phyloP scores from a whole-genome alignment of 2,329 filamentous ascomycete genomes.

The Trichoderma koningiopsis region DNA sequence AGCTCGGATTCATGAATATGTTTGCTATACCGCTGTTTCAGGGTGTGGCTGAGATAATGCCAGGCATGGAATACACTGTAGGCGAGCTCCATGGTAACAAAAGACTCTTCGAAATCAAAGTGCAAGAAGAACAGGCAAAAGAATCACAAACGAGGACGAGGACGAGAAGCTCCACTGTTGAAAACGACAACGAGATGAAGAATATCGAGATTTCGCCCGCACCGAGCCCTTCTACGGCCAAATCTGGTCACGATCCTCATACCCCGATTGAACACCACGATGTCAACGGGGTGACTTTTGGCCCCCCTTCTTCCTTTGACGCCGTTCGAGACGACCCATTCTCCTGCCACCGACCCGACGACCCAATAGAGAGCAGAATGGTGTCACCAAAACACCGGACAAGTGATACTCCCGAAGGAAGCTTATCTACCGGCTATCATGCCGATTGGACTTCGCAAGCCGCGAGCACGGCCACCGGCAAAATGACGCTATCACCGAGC shows the following conservation, averaged over 20 bases:
- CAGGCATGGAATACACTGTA: conserved; percentile 80
- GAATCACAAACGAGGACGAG: conserved; percentile 43
- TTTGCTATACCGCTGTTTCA: conserved; percentile 93
- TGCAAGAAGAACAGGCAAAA: conserved; percentile 64
- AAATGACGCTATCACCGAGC: conserved; percentile 66
- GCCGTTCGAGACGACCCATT: conserved; percentile 55
- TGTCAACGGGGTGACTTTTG: conserved; percentile 50
- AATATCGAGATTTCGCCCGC: conserved; percentile 32
- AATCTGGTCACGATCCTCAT: conserved; percentile 25
- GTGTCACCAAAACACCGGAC: conserved; percentile 55
- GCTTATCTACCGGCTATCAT: conserved; percentile 54
- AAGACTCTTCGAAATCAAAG: conserved; percentile 68
- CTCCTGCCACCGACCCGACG: conserved; percentile 40
- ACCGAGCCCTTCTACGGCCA: conserved; percentile 21
- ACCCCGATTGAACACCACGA: conserved; percentile 43
- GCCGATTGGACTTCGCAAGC: conserved; percentile 65
- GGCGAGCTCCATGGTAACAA: conserved; percentile 80
- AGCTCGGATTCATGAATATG: conserved; percentile 95
- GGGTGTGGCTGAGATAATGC: conserved; percentile 82
- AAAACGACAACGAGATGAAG: conserved; percentile 32
- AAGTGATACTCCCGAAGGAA: conserved; percentile 65
- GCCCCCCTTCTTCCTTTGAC: conserved; percentile 49
- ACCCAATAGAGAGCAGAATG: conserved; percentile 41
- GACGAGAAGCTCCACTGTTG: conserved; percentile 46
- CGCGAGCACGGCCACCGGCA: conserved; percentile 64